These are phyloP conservation scores for Xylaria palmicola DNA, from an alignment of 495 filamentous ascomycete genomes.

Conservation along the genomic window DNA sequence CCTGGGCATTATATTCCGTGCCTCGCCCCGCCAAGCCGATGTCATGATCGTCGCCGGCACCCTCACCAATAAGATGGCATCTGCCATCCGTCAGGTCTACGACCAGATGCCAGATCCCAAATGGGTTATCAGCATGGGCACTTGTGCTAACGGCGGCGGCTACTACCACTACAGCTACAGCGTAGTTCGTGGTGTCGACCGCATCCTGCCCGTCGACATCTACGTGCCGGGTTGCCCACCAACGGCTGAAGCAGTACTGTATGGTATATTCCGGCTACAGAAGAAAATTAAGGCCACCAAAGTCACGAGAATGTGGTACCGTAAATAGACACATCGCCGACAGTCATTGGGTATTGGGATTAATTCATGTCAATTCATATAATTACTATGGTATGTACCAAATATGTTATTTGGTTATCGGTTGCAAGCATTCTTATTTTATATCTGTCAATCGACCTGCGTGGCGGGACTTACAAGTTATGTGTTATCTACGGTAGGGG, in stretches of 20 bases:
- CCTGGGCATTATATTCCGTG: conserved; percentile 93
- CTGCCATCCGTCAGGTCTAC: conserved; percentile 87
- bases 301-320: conserved; percentile 65
- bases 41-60: conserved; percentile 97
- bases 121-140: conserved; percentile 92
- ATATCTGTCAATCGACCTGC: no score
- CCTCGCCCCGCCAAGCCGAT: conserved; percentile 89
- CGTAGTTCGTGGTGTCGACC: conserved; percentile 81
- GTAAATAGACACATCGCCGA: no score
- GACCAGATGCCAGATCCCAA: conserved; percentile 95
- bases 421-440: no score
- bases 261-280: conserved; percentile 81
- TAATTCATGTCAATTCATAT: no score
- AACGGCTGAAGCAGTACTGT: conserved; percentile 85
- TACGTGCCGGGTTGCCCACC: conserved; percentile 93
- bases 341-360: no score
- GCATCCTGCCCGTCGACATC: conserved; percentile 87
- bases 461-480: no score
- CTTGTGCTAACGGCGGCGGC: conserved; percentile 87
- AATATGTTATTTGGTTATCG: no score
- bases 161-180: conserved; percentile 95
- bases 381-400: no score
- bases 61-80: conserved; percentile 96
- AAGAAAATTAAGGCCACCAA: conserved; percentile 80
- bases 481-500: no score